phyloP scores from a whole-genome alignment of 495 filamentous ascomycete species.

The Aspergillus ostianus region DNA sequence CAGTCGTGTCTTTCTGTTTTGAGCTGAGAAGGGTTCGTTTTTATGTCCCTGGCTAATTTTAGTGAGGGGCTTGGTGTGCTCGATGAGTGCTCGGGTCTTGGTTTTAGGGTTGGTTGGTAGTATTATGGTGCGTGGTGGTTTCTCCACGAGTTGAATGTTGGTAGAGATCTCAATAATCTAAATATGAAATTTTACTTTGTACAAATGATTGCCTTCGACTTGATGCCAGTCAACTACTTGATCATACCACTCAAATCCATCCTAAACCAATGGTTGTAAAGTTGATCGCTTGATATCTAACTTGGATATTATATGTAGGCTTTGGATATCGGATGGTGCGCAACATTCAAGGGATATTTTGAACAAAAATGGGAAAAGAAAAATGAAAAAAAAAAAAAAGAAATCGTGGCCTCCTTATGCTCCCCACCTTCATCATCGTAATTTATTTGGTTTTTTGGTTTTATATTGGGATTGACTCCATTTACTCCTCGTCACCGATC shows the following conservation, averaged over 20 bases:
- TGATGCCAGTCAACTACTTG: not conserved
- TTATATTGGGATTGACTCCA: slow-evolving; percentile 13
- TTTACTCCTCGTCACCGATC: slow-evolving; percentile 92
- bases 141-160: not conserved
- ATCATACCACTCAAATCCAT: not conserved
- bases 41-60: slow-evolving; percentile 40
- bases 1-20: slow-evolving; percentile 35
- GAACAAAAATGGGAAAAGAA: slow-evolving; percentile 20
- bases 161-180: not conserved
- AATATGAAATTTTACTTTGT: not conserved
- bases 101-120: not conserved
- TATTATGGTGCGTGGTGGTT: not conserved
- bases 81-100: slow-evolving; percentile 13
- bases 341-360: slow-evolving; percentile 20
- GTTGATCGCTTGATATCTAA: slow-evolving; percentile 26
- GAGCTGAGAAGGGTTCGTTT: slow-evolving; percentile 28
- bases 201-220: not conserved
- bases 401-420: slow-evolving; percentile 33
- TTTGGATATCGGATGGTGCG: slow-evolving; percentile 14
- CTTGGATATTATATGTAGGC: slow-evolving; percentile 22
- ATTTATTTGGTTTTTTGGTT: slow-evolving; percentile 27
- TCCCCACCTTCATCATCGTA: slow-evolving; percentile 36
- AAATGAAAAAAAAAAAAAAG: slow-evolving; percentile 14
- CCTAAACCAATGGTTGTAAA: not conserved
- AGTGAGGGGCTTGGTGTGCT: slow-evolving; percentile 23